Evolutionary conservation across 768 basidiomycete genomes (phyloP), one percentile per base, ranked within the genome.

Genomic region (Chalciporus piperatus): DNA sequence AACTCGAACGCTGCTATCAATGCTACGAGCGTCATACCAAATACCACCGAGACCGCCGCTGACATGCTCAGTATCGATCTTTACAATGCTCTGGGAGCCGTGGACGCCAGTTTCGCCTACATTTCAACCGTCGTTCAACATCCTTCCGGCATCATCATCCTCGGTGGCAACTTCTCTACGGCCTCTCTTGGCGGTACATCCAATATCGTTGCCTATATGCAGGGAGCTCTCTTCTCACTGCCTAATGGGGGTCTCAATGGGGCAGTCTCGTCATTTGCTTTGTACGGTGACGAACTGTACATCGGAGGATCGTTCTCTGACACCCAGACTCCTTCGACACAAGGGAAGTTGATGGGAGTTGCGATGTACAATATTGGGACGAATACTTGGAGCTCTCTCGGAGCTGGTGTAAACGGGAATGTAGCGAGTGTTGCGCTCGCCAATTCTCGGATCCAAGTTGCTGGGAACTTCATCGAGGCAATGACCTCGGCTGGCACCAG

Each of bases 291-390:
- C 59, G 74, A 73, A 17, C 69, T 98, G 11, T 97, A 79, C 65
- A 83, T 95, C 37, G 96, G 92, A n/a, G 97, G 97, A 1, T 74
- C 83, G 0, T 99, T 99, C 73, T 78, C 76, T 1, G 85, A 89
- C 55, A 89, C 92, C 0, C 66, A 68, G 2, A 72, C 76, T 6
- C 71, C 76, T 14, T 81, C 84, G 0, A 77, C 74, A 2, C 71
- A 76, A 41, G 79, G 80, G 48, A 72, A 69, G 30, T 70, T 92
- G 32, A 68, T 68, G 40, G 79, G 83, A 32, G 68, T 96, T 28
- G 92, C 85, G 0, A 63, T 81, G 47, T 98, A 93, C 67, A 79
- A 93, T 56, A 71, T 92, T 11, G 60, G 71, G 46, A 74, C 73
- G 27, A 78, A 84, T 52, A 62, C 76, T 10, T 98, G 94, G 94